These are phyloP conservation scores for Trypanosoma avium DNA, from an alignment of 208 protist genomes.

Conservation along the genomic window DNA sequence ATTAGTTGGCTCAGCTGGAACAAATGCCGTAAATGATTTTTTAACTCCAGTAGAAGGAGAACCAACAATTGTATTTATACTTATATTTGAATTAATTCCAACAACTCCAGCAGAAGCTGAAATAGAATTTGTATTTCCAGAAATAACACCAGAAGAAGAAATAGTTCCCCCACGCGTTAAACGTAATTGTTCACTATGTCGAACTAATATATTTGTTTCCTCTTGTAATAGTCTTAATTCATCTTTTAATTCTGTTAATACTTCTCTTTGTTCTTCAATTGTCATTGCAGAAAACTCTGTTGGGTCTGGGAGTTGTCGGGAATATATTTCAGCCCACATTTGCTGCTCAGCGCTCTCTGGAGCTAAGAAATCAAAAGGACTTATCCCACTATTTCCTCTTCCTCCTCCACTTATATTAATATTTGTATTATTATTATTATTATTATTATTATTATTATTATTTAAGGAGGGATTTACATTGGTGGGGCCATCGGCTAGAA, in stretches of 20 bases:
- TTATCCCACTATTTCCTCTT: neutral
- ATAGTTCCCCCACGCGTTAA: conserved; percentile 7
- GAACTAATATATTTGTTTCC: conserved; percentile 52
- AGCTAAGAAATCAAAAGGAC: conserved; percentile 10
- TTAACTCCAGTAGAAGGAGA: neutral
- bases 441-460: neutral
- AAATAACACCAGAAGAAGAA: too few relatives aligned
- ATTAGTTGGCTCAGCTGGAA: too few relatives aligned
- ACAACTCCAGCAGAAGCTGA: too few relatives aligned
- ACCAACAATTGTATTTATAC: too few relatives aligned
- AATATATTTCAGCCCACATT: conserved; percentile 69
- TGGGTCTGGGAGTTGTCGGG: conserved; percentile 47
- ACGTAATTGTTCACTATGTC: conserved; percentile 42
- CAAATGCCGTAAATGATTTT: conserved; percentile 4
- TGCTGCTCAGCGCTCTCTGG: conserved; percentile 28
- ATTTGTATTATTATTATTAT: too few relatives aligned
- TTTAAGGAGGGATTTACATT: too few relatives aligned
- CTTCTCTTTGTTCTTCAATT: conserved; percentile 42
- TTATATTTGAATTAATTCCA: too few relatives aligned
- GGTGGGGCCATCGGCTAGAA: too few relatives aligned
- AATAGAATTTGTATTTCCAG: too few relatives aligned
- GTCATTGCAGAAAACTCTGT: conserved; percentile 47
- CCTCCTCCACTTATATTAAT: conserved; percentile 13
- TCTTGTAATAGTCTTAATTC: conserved; percentile 70
- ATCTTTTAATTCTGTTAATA: conserved; percentile 55